phyloP scores from a whole-genome alignment of 768 basidiomycete genomes.

The Multifurca ochricompacta region DNA sequence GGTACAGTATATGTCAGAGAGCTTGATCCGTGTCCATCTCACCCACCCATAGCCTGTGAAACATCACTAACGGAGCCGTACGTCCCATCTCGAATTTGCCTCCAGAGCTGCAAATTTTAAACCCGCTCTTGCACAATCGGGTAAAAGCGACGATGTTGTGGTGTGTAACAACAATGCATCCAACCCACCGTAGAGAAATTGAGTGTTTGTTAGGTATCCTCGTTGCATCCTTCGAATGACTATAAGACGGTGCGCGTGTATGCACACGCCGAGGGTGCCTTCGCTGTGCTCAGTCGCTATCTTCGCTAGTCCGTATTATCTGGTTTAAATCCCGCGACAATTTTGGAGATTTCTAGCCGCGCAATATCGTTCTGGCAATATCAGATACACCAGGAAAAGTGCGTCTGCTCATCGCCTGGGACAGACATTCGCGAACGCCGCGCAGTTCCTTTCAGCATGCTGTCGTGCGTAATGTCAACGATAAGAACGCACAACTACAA shows the following conservation, averaged over 20 bases:
- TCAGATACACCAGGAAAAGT: conserved; percentile 83
- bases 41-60: conserved; percentile 57
- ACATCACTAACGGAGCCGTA: conserved; percentile 75
- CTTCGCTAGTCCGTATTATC: conserved; percentile 68
- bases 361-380: conserved; percentile 91
- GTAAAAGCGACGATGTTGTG: conserved; percentile 29
- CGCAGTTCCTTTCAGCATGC: conserved; percentile 77
- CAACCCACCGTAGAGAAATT: background rate
- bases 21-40: background rate
- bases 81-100: conserved; percentile 18
- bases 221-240: conserved; percentile 79
- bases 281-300: conserved; percentile 5
- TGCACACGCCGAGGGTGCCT: conserved; percentile 29
- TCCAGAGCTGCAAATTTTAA: conserved; percentile 3
- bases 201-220: conserved; percentile 50
- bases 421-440: background rate
- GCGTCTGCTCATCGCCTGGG: conserved; percentile 3
- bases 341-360: conserved; percentile 80
- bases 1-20: conserved; percentile 33
- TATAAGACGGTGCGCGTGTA: conserved; percentile 67
- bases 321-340: conserved; percentile 64
- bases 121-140: too few relatives aligned
- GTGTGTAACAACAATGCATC: conserved; percentile 17
- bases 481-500: conserved; percentile 74
- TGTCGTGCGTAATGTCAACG: conserved; percentile 69